Percentiles rank a stretch among this genome's conserved stretches.
These are phyloP conservation scores for Aspergillus bertholletiae DNA, from an alignment of 495 filamentous ascomycete genomes.

Conservation along the genomic window DNA sequence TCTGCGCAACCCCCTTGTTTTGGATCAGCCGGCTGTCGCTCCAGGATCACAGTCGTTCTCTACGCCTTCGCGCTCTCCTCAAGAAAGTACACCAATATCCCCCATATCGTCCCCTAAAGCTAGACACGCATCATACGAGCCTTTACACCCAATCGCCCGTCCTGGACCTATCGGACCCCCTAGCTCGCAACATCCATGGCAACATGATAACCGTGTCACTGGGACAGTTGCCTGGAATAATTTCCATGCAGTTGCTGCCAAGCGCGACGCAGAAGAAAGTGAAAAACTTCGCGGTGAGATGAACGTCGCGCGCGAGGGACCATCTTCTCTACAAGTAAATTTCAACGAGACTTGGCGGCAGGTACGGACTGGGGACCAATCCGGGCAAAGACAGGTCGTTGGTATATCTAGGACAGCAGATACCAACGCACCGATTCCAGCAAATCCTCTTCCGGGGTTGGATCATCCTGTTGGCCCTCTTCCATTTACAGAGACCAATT, in stretches of 20 bases:
- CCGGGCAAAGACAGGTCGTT: slow-evolving; percentile 37
- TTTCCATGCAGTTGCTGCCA: slow-evolving; percentile 38
- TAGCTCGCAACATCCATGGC: slow-evolving; percentile 37
- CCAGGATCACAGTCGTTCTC: slow-evolving; percentile 30
- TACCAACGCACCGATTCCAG: slow-evolving; percentile 19
- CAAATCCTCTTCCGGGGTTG: slow-evolving; percentile 32
- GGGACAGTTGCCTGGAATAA: slow-evolving; percentile 47
- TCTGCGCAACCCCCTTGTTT: slow-evolving; percentile 34
- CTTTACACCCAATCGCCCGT: slow-evolving; percentile 35
- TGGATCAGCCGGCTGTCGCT: slow-evolving; percentile 36
- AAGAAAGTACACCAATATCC: slow-evolving; percentile 29
- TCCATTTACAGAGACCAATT: slow-evolving; percentile 32
- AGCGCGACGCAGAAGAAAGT: slow-evolving; percentile 41
- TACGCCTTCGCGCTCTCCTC: slow-evolving; percentile 24
- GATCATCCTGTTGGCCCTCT: slow-evolving; percentile 35
- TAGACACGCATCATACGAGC: slow-evolving; percentile 32
- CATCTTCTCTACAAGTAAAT: slow-evolving; percentile 35
- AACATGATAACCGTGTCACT: slow-evolving; percentile 28
- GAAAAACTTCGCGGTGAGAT: slow-evolving; percentile 36
- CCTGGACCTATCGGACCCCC: slow-evolving; percentile 55
- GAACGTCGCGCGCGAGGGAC: slow-evolving; percentile 33
- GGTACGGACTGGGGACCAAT: slow-evolving; percentile 46
- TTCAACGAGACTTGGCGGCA: slow-evolving; percentile 67
- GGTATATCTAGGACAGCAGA: slow-evolving; percentile 28
- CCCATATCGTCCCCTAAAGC: slow-evolving; percentile 35